Evolutionary conservation across 306 rosid species (phyloP), one percentile per base, ranked within the genome.

Genomic region (Citrullus colocynthis): DNA sequence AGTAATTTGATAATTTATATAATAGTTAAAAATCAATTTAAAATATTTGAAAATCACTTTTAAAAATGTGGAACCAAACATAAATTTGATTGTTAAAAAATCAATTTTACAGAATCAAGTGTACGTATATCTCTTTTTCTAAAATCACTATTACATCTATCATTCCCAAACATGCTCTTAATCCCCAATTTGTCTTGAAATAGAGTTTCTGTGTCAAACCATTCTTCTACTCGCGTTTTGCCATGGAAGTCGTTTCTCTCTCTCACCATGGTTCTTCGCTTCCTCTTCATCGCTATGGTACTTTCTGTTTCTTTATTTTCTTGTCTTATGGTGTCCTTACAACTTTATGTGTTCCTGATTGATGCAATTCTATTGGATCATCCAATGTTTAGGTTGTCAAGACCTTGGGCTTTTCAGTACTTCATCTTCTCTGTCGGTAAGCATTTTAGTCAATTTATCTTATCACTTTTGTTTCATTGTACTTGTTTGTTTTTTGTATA

Each of bases 191-290:
- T 66, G 16, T 66, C 51, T 5, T 9, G 32, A 66, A 39, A 66
- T n/a, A 36, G 74, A 66, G 74, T 10, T 28, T 14, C 54, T 30
- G 3, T 20, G 10, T 16, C 17, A 16, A 49, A 72, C 60, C 11
- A 30, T 44, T 45, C 0, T 21, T 71, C 44, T 72, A 28, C 52
- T 58, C 51, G 32, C 52, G 28, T 12, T 76, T 39, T 45, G 9
- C 70, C 39, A 76, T 76, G 79, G 79, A 76, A 18, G 15, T 13
- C 21, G 57, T 61, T 76, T 59, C 79, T 41, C 79, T 76, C 16
- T 9, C 39, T 76, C 44, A 5, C 54, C 70, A 59, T 2, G 39
- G 12, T 2, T 16, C 30, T 72, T 72, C 16, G 51, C 70, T 76
- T 76, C 56, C 79, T 57, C 70, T 9, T 49, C 55, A 20, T 76